phyloP scores from a whole-genome alignment of 2,329 filamentous ascomycete genomes.

The Penicillium sp. region DNA sequence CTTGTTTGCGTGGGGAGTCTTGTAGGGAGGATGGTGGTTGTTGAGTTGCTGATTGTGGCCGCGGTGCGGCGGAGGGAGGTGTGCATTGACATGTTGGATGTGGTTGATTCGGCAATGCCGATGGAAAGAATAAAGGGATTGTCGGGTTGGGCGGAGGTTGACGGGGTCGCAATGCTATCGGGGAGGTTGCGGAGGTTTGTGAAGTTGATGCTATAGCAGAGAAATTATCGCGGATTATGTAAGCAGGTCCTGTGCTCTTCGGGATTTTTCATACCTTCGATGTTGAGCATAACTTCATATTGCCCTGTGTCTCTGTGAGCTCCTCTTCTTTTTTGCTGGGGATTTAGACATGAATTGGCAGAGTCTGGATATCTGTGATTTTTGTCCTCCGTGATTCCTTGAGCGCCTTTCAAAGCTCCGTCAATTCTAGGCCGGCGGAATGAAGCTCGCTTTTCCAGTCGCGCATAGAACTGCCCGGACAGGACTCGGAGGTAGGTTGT shows the following conservation, averaged over 20 bases:
- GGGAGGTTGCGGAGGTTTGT: slow-evolving; percentile 13
- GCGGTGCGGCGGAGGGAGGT: slow-evolving; percentile 38
- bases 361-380: slow-evolving; percentile 3
- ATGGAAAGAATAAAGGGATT: neutral
- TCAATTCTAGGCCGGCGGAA: slow-evolving; percentile 22
- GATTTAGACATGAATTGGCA: slow-evolving; percentile 23
- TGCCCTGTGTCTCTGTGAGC: neutral
- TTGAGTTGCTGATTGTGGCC: slow-evolving; percentile 29
- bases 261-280: slow-evolving; percentile 12
- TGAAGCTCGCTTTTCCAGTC: slow-evolving; percentile 33
- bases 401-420: slow-evolving; percentile 13
- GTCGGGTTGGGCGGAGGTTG: neutral
- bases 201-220: slow-evolving; percentile 29
- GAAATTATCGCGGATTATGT: slow-evolving; percentile 38
- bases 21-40: slow-evolving; percentile 37
- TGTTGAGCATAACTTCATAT: slow-evolving; percentile 3
- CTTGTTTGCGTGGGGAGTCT: slow-evolving; percentile 32
- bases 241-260: slow-evolving; percentile 27
- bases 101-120: neutral
- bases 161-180: slow-evolving; percentile 9
- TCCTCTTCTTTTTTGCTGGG: neutral
- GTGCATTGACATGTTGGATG: slow-evolving; percentile 37
- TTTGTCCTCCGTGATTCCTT: slow-evolving; percentile 11
- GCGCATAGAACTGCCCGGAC: slow-evolving; percentile 16
- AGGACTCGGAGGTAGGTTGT: slow-evolving; percentile 23